phyloP scores from a whole-genome alignment of 192 early-diverging fungal genomes.

The Backusella morwellensis region DNA sequence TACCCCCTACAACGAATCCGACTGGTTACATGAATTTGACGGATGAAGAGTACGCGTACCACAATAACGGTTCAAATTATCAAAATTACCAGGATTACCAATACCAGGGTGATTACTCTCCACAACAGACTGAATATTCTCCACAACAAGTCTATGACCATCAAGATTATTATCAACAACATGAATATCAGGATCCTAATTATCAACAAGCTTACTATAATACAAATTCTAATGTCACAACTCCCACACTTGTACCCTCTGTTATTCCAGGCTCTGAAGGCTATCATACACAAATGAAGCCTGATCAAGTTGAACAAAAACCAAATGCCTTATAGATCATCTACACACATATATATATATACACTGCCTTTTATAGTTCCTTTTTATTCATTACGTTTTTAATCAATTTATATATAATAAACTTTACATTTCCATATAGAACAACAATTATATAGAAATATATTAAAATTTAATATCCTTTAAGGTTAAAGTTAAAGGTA shows the following conservation, averaged over 20 bases:
- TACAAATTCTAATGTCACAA: background rate
- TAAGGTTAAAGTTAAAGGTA: slow-evolving; percentile 69
- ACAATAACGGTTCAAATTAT: background rate
- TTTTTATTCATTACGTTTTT: background rate
- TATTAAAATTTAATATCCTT: slow-evolving; percentile 31
- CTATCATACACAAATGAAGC: slow-evolving; percentile 9
- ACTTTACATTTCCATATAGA: background rate
- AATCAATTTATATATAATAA: background rate
- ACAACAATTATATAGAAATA: background rate
- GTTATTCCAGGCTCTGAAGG: background rate
- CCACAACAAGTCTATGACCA: background rate
- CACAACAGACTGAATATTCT: background rate
- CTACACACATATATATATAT: background rate
- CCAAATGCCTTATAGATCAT: slow-evolving; percentile 5
- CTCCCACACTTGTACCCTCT: background rate
- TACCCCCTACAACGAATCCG: slow-evolving; percentile 5
- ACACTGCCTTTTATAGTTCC: background rate
- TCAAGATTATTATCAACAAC: slow-evolving; percentile 6
- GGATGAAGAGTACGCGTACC: slow-evolving; percentile 18
- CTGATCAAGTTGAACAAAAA: slow-evolving; percentile 11
- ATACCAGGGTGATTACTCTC: background rate
- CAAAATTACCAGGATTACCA: background rate
- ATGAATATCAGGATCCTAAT: background rate
- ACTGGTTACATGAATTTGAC: slow-evolving; percentile 22
- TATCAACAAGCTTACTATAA: slow-evolving; percentile 3